Evolutionary conservation across 2,329 filamentous ascomycete genomes (phyloP).

Genomic region (Aureobasidium musti): DNA sequence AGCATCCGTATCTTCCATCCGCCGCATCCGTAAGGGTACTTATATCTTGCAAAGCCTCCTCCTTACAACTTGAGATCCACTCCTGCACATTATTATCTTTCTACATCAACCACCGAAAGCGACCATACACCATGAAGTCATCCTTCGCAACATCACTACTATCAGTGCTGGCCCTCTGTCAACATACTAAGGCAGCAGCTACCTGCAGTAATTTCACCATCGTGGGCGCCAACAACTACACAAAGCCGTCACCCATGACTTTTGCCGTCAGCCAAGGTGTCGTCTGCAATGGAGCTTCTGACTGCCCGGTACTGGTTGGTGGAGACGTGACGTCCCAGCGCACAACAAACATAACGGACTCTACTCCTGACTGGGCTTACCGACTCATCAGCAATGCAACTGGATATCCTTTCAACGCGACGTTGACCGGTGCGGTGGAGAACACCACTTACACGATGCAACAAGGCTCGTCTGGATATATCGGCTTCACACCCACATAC

Average conservation of each 20-base stretch:
- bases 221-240: slow-evolving; percentile 4
- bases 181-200: not conserved
- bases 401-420: not conserved
- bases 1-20: not conserved
- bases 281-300: slow-evolving; percentile 17
- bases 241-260: slow-evolving; percentile 2
- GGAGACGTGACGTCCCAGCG: not conserved
- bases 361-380: slow-evolving; percentile 10
- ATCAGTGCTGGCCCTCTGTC: not conserved
- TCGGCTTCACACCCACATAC: slow-evolving; percentile 13
- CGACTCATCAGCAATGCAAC: slow-evolving; percentile 2
- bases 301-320: slow-evolving; percentile 9
- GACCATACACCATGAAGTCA: not conserved
- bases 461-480: slow-evolving; percentile 1
- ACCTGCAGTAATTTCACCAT: slow-evolving; percentile 18
- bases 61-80: not conserved
- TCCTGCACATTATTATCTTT: not conserved
- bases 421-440: slow-evolving; percentile 2
- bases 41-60: not conserved
- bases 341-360: not conserved
- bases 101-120: too few species aligned
- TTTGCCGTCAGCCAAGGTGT: slow-evolving; percentile 21
- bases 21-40: not conserved
- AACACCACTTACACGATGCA: slow-evolving; percentile 6
- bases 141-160: not conserved